phyloP scores from a whole-genome alignment of 208 protist species.

The Spongospora subterranea region DNA sequence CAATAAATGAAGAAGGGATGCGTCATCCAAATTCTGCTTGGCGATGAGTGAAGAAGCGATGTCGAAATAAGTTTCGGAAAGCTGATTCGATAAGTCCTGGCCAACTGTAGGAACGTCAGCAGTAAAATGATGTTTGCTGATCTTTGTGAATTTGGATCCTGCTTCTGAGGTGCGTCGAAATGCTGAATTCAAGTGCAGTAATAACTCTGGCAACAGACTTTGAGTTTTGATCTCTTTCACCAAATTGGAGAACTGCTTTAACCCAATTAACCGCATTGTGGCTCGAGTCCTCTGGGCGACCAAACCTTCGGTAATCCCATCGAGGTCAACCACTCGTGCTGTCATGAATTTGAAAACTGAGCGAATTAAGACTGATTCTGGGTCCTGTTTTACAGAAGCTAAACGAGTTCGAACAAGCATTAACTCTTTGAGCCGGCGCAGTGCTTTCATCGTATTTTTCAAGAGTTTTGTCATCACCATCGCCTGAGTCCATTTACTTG shows the following conservation, averaged over 20 bases:
- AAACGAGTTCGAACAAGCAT: slow-evolving; percentile 42
- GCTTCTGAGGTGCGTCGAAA: background rate
- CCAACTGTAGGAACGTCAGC: slow-evolving; percentile 6
- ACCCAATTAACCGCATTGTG: background rate
- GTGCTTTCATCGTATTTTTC: slow-evolving; percentile 54
- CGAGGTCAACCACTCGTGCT: slow-evolving; percentile 1
- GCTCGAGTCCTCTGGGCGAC: slow-evolving; percentile 6
- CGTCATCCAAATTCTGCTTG: background rate
- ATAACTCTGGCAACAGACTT: slow-evolving; percentile 31
- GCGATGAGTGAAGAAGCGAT: background rate
- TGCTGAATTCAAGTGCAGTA: background rate
- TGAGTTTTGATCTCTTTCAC: background rate
- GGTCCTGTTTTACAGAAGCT: slow-evolving; percentile 43
- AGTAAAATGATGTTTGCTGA: slow-evolving; percentile 19
- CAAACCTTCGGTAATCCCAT: slow-evolving; percentile 11
- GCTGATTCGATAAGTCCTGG: background rate
- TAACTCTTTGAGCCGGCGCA: slow-evolving; percentile 23
- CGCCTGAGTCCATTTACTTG: slow-evolving; percentile 21
- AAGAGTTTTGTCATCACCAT: slow-evolving; percentile 33
- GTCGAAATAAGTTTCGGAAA: slow-evolving; percentile 48
- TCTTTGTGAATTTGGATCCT: background rate
- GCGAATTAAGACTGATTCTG: slow-evolving; percentile 50
- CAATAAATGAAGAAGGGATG: background rate
- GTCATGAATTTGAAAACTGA: slow-evolving; percentile 17
- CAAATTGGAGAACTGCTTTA: background rate